These are phyloP conservation scores for Penicillium argentinense DNA, from an alignment of 495 filamentous ascomycete genomes.

Conservation along the genomic window DNA sequence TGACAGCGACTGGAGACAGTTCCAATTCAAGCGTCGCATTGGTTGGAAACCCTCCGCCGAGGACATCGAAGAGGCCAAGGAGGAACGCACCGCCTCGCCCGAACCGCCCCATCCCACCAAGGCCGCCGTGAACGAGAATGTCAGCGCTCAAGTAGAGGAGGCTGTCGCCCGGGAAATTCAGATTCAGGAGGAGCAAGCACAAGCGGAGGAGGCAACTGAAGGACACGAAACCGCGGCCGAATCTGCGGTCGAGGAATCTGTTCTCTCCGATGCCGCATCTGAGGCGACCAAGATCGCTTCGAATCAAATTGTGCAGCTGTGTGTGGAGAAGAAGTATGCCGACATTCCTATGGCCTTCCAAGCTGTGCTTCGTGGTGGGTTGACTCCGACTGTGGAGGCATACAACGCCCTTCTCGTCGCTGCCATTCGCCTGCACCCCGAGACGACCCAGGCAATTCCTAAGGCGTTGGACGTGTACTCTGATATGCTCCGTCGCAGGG, in stretches of 20 bases:
- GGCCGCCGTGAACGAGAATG: constrained; percentile 51
- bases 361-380: constrained; percentile 72
- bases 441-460: constrained; percentile 75
- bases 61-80: constrained; percentile 49
- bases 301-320: constrained; percentile 71
- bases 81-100: constrained; percentile 26
- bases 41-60: constrained; percentile 73
- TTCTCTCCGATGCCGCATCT: constrained; percentile 25
- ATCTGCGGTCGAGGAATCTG: constrained; percentile 29
- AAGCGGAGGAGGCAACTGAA: constrained; percentile 40
- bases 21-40: constrained; percentile 80
- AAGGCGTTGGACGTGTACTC: constrained; percentile 94
- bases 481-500: constrained; percentile 87
- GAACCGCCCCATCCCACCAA: constrained; percentile 56
- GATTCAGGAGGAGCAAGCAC: constrained; percentile 49
- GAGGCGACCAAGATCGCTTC: constrained; percentile 68
- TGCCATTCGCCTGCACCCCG: constrained; percentile 66
- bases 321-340: constrained; percentile 63
- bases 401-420: constrained; percentile 90
- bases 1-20: constrained; percentile 85
- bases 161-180: constrained; percentile 63
- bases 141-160: constrained; percentile 62
- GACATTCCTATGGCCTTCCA: constrained; percentile 91
- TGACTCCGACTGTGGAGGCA: constrained; percentile 74
- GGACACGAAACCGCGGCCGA: constrained; percentile 33